Base-by-base conservation (phyloP, 2,329 filamentous ascomycete genomes). In the Paraconiothyrium brasiliense region DNA sequence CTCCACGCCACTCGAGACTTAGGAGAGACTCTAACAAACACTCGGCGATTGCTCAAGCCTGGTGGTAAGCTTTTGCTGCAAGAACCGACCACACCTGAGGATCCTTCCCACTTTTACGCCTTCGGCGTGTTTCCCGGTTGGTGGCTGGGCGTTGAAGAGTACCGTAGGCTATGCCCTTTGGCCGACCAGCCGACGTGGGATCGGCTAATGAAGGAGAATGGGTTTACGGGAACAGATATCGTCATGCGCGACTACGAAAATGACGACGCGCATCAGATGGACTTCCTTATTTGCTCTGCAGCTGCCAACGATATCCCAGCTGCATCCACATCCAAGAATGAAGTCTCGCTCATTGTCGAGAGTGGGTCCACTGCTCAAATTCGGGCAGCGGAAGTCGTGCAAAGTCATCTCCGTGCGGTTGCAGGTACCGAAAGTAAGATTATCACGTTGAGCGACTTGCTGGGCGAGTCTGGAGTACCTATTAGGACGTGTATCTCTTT, bases 161-260 rank as follows among this genome's bases (percentile, higher is more conserved):
- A 37, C 20, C 48, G 48, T 1, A 6, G 20, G 8, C n/a, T 35
- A 32, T 37, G 48, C 8, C 48, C 48, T 22, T 16, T 51, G 16
- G 16, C 4, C 4, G 32, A 35, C 6, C 16, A 51, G 6, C 14
- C 30, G 4, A 39, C 7, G 48, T 51, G 48, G 48, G 16, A 51
- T 37, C 32, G 7, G 9, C 2, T 51, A 9, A 3, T 51, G 2
- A 20, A 37, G 14, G 32, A 37, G 32, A 51, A 37, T 39, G 48
- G 48, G 9, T 51, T 51, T 24, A 22, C 48, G n/a, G 48, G 48
- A 22, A 37, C 20, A 22, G 48, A 51, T 39, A 11, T 51, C 10
- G 47, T 50, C 1, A 5, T 50, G 16, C 47, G 27, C 4, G 47
- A 50, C 47, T 50, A 34, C 9, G 27, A 50, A 20, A 9, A 35